Percentiles rank a stretch among this genome's conserved stretches.
These are phyloP conservation scores for Geosmithia morbida DNA, from an alignment of 2,329 filamentous ascomycete species.

Conservation along the genomic window DNA sequence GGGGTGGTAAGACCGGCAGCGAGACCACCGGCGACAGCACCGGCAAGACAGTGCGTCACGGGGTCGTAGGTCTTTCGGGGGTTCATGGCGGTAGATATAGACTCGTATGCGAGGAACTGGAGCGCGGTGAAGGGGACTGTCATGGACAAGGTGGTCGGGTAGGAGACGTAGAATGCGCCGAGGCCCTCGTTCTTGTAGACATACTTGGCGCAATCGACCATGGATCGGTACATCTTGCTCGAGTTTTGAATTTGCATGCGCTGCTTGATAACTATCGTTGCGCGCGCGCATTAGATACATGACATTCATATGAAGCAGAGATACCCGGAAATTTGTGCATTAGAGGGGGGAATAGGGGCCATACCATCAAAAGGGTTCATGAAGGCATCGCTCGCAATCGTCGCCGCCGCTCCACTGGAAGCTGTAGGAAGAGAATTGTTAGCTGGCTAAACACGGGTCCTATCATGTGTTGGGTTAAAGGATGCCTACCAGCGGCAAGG, in stretches of 20 bases:
- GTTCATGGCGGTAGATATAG: slow-evolving; percentile 87
- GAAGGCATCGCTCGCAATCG: slow-evolving; percentile 91
- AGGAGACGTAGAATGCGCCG: slow-evolving; percentile 92
- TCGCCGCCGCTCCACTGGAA: slow-evolving; percentile 84
- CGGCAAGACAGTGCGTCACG: slow-evolving; percentile 82
- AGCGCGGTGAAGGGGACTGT: slow-evolving; percentile 95
- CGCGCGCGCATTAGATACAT: background rate
- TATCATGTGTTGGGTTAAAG: slow-evolving; percentile 1
- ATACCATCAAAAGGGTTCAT: slow-evolving; percentile 99
- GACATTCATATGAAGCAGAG: slow-evolving; percentile 2
- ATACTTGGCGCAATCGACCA: slow-evolving; percentile 73
- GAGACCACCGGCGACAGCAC: slow-evolving; percentile 82
- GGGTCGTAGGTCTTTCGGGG: slow-evolving; percentile 78
- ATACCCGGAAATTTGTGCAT: background rate
- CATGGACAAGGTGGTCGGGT: slow-evolving; percentile 96
- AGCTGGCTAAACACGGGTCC: slow-evolving; percentile 1
- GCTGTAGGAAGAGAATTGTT: slow-evolving; percentile 32
- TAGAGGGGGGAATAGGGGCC: slow-evolving; percentile 11
- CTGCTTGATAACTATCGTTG: slow-evolving; percentile 81
- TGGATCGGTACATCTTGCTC: slow-evolving; percentile 69
- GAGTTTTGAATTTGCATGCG: slow-evolving; percentile 98
- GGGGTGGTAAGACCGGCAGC: slow-evolving; percentile 90
- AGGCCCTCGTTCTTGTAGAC: slow-evolving; percentile 83
- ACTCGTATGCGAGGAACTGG: slow-evolving; percentile 96
- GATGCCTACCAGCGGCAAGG: slow-evolving; percentile 67